These are phyloP conservation scores for Fulvia fulva DNA, from an alignment of 2,329 filamentous ascomycete species.

Conservation along the genomic window DNA sequence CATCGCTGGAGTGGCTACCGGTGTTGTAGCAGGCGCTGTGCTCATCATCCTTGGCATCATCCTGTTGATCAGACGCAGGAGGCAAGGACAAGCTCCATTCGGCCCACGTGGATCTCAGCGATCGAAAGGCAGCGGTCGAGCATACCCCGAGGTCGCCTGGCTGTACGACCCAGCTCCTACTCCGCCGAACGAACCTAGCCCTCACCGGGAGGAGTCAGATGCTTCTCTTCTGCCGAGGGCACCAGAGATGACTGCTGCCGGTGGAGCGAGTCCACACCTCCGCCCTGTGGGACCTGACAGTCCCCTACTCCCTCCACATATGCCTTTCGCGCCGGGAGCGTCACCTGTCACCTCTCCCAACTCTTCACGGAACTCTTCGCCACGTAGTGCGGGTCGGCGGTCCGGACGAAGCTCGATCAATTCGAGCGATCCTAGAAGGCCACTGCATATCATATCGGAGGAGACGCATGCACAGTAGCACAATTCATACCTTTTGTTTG, in stretches of 20 bases:
- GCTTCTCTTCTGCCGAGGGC: slow-evolving; percentile 5
- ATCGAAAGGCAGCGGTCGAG: slow-evolving; percentile 5
- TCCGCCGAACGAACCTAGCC: slow-evolving; percentile 11
- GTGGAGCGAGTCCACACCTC: slow-evolving; percentile 1
- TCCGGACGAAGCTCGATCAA: slow-evolving; percentile 14
- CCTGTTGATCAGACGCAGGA: slow-evolving; percentile 14
- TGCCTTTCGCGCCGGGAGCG: slow-evolving; percentile 9
- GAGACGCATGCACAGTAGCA: slow-evolving; percentile 9
- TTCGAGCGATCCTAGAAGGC: slow-evolving; percentile 4
- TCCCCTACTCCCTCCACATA: slow-evolving; percentile 12
- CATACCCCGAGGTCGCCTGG: slow-evolving; percentile 25
- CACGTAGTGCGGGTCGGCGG: neutral
- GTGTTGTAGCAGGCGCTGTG: slow-evolving; percentile 19
- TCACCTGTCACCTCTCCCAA: slow-evolving; percentile 1
- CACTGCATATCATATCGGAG: slow-evolving; percentile 3
- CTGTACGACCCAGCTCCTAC: slow-evolving; percentile 23
- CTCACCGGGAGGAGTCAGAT: slow-evolving; percentile 2
- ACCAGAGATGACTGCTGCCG: slow-evolving; percentile 3
- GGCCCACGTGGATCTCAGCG: slow-evolving; percentile 9
- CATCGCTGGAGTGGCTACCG: slow-evolving; percentile 21
- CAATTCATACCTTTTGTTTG: slow-evolving; percentile 1
- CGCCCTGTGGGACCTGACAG: slow-evolving; percentile 9
- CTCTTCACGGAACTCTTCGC: neutral
- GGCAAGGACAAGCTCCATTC: slow-evolving; percentile 17
- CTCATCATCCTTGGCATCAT: slow-evolving; percentile 15